Conservation (phyloP, 2,329 filamentous ascomycete genomes). For the Lizonia empirigonia region DNA sequence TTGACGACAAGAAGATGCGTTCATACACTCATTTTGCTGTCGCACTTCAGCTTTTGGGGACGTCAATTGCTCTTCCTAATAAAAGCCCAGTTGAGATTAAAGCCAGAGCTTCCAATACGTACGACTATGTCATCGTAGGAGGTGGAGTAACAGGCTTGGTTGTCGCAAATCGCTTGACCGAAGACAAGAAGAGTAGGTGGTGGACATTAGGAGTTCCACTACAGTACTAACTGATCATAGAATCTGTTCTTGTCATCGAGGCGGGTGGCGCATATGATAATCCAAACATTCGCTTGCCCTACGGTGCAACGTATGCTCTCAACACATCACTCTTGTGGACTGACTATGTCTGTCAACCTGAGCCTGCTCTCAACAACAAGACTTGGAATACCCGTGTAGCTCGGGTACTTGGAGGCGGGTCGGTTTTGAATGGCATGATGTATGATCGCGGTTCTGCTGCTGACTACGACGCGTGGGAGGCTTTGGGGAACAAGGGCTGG, state of each 20-base stretch:
- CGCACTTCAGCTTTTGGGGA: constrained; percentile 21
- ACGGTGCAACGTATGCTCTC: constrained; percentile 27
- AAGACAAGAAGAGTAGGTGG: constrained; percentile 24
- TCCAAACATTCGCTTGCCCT: constrained; percentile 30
- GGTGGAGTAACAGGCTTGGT: constrained; percentile 35
- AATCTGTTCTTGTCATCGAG: constrained; percentile 38
- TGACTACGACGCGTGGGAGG: constrained; percentile 61
- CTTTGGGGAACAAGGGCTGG: constrained; percentile 66
- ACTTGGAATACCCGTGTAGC: constrained; percentile 26
- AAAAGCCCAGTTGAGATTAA: constrained; percentile 1
- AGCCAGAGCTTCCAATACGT: constrained; percentile 19
- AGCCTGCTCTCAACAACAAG: constrained; percentile 24
- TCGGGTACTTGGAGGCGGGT: constrained; percentile 32
- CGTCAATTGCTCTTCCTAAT: constrained; percentile 21
- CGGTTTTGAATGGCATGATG: constrained; percentile 45
- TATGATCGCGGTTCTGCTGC: constrained; percentile 44
- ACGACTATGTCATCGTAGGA: constrained; percentile 37
- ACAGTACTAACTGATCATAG: constrained; percentile 21
- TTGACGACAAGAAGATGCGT: constrained; percentile 23
- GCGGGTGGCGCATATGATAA: constrained; percentile 32
- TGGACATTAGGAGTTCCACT: no score
- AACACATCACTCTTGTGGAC: constrained; percentile 29
- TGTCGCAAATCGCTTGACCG: constrained; percentile 33
- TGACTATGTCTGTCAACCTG: constrained; percentile 26
- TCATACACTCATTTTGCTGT: constrained; percentile 21